These are phyloP conservation scores for Prosopis cineraria DNA, from an alignment of 306 rosid species.

Conservation along the genomic window DNA sequence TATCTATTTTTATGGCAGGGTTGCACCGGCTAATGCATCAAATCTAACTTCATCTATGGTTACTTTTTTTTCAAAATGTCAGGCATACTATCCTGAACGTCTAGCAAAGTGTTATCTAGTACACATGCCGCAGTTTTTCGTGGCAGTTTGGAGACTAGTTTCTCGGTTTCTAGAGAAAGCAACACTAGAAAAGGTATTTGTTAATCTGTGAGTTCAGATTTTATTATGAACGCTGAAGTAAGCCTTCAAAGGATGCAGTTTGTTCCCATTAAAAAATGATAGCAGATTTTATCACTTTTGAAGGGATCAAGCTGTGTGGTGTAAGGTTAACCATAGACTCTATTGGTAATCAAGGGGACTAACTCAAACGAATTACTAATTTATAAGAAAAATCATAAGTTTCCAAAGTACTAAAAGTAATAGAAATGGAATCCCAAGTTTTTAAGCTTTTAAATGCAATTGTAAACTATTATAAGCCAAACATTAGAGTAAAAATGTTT, in stretches of 20 bases:
- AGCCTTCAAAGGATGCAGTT: neutral
- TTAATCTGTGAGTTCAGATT: neutral
- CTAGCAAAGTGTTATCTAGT: constrained; percentile 69
- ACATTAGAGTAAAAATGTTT: too few species aligned
- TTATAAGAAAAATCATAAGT: too few species aligned
- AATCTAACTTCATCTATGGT: neutral
- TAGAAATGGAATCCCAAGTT: too few species aligned
- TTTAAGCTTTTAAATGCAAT: too few species aligned
- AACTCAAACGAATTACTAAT: too few species aligned
- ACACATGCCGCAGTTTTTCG: constrained; percentile 86
- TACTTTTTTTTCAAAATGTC: constrained; percentile 22
- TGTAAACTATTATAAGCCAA: too few species aligned
- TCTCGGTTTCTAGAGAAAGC: constrained; percentile 86
- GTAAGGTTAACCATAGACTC: too few species aligned
- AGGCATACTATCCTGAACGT: constrained; percentile 97
- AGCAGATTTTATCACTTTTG: too few species aligned
- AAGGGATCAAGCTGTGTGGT: too few species aligned
- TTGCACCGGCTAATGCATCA: neutral
- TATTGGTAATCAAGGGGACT: too few species aligned
- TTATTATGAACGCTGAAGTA: neutral
- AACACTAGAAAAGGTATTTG: constrained; percentile 71
- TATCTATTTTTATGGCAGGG: neutral
- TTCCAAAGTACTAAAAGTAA: too few species aligned
- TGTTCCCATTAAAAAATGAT: neutral
- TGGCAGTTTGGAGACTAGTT: constrained; percentile 86